Evolutionary conservation across 2,329 filamentous ascomycete species (phyloP), one percentile per base, ranked within the genome.

Genomic region (Taxawa tesnikishii): DNA sequence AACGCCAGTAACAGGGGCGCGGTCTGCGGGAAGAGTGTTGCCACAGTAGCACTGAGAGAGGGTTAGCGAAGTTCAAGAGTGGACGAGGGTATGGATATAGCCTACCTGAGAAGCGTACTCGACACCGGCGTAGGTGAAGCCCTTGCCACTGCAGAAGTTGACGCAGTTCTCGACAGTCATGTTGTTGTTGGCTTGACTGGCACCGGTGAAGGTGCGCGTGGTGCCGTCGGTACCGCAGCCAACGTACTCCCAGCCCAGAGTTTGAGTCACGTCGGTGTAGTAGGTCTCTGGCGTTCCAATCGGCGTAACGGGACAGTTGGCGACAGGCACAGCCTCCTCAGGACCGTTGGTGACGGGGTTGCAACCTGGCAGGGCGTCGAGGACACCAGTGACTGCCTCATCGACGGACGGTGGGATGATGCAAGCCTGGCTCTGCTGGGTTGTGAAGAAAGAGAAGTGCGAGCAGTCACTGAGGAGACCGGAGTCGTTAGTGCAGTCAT

Each of bases 1-100:
- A 16, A 73, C 60, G 24, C 65, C 63, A 27, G 50, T 43, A n/a
- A 51, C 46, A 1, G 60, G 62, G 12, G 51, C 45, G 19, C 54
- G 46, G 23, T 50, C 47, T 1, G 36, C 34, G 4, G 47, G 27
- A 14, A 55, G 34, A 3, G 38, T 34, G 30, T 54, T 49, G 26
- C 40, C 45, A 12, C 51, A 54, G 40, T 43, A 53, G 38, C 50
- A 52, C 39, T 55, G 42, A 9, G n/a, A n/a, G n/a, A n/a, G n/a
- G n/a, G n/a, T n/a, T n/a, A n/a, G n/a, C n/a, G n/a, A n/a, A n/a
- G n/a, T n/a, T n/a, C n/a, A n/a, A n/a, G n/a, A n/a, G n/a, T n/a
- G n/a, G n/a, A n/a, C n/a, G n/a, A n/a, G n/a, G n/a, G n/a, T n/a
- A n/a, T n/a, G n/a, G n/a, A n/a, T n/a, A n/a, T n/a, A n/a, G n/a